Evolutionary conservation across 1,284 basidiomycete species (phyloP).

Genomic region (Trametes hirsuta): DNA sequence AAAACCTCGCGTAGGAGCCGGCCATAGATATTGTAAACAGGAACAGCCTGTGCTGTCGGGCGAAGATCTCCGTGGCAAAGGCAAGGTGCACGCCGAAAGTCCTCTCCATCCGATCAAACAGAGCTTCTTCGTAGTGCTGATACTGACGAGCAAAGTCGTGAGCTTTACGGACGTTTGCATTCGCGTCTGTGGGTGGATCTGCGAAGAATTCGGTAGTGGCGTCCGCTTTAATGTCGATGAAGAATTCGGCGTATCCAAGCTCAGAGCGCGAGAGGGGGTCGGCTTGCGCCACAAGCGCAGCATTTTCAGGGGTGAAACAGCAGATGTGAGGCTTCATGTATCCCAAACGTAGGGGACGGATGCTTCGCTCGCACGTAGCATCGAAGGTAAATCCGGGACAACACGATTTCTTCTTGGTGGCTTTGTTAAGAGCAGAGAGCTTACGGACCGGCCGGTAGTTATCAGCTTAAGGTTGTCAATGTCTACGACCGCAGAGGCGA

Average conservation of each 20-base stretch:
- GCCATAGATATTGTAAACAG: conserved; percentile 9
- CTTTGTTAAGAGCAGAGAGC: not conserved
- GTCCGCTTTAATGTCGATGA: conserved; percentile 6
- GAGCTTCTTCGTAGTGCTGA: not conserved
- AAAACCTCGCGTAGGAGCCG: not conserved
- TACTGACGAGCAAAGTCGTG: not conserved
- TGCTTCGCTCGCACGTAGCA: not conserved
- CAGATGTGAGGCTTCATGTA: conserved; percentile 9
- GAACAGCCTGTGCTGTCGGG: conserved; percentile 6
- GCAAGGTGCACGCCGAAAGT: conserved; percentile 6
- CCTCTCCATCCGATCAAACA: not conserved
- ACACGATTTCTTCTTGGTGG: not conserved
- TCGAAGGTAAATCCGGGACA: conserved; percentile 4
- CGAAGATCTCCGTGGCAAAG: conserved; percentile 9
- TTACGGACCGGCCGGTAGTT: not conserved
- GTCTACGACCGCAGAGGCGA: not conserved
- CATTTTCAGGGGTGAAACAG: conserved; percentile 3
- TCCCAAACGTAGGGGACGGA: not conserved
- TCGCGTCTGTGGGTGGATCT: not conserved
- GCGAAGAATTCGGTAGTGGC: conserved; percentile 8
- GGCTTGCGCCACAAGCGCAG: not conserved
- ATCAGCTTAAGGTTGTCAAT: not conserved
- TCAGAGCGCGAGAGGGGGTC: not conserved
- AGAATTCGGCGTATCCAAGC: conserved; percentile 11
- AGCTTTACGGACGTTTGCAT: not conserved